Conservation (phyloP, 1,284 basidiomycete genomes). For the Sporisorium exsertum region DNA sequence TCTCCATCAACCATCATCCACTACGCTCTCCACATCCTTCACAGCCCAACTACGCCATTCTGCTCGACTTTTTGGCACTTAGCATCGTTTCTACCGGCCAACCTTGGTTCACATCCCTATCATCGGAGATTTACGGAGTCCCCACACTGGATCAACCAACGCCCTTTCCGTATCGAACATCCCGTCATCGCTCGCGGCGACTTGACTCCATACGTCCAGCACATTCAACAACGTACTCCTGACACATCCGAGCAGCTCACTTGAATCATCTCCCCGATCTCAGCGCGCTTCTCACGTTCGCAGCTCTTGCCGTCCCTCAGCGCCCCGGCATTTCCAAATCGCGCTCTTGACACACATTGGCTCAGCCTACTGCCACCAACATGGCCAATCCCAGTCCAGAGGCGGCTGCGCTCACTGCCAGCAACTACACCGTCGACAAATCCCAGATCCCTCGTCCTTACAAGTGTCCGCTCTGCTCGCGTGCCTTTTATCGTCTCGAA, state of each 20-base stretch:
- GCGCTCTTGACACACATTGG: slow-evolving; percentile 33
- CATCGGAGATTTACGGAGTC: slow-evolving; percentile 23
- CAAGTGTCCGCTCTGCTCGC: slow-evolving; percentile 68
- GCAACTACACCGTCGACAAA: slow-evolving; percentile 63
- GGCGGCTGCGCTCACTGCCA: slow-evolving; percentile 36
- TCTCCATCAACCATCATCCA: slow-evolving; percentile 4
- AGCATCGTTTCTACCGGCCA: background rate
- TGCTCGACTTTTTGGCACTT: too few relatives aligned
- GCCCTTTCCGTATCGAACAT: background rate
- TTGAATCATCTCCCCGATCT: background rate
- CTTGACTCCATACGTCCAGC: background rate
- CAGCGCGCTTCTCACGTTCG: too few relatives aligned
- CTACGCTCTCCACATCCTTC: background rate
- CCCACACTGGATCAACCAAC: slow-evolving; percentile 6
- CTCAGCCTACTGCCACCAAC: slow-evolving; percentile 36
- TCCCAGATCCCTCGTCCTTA: slow-evolving; percentile 68
- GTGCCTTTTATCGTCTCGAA: slow-evolving; percentile 67
- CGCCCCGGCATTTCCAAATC: slow-evolving; percentile 27
- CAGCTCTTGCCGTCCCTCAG: slow-evolving; percentile 17
- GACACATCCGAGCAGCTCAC: background rate
- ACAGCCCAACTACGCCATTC: background rate
- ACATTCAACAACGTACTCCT: background rate
- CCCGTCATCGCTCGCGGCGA: background rate
- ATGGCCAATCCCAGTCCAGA: slow-evolving; percentile 34
- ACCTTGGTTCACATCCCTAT: background rate